Evolutionary conservation across 441 rosid genomes (phyloP), one percentile per base, ranked within the genome.

Genomic region (Gossypium davidsonii): DNA sequence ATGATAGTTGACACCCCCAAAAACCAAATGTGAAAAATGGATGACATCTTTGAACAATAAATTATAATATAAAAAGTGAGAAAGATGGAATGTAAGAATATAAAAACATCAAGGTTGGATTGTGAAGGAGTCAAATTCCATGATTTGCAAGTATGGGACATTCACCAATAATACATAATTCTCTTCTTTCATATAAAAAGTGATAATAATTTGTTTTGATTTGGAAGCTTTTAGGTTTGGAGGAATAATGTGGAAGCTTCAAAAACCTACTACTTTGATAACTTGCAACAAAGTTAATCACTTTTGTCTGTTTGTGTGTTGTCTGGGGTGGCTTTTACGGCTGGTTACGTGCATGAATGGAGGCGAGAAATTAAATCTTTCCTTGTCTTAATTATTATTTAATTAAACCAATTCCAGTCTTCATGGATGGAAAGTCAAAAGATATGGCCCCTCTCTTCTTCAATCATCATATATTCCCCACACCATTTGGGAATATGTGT

Each of bases 391-490:
- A 46, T 21, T 46, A 46, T 14, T 64, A 20, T 2, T 65, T 42
- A 42, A 39, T 66, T 48, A 66, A 64, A 20, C 49, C 10, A 26
- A 72, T 69, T 57, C 56, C 80, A 74, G 65, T 62, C 67, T 67
- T 76, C 25, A 25, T 12, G 67, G 66, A 37, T 72, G 6, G 70
- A 48, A 79, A 74, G 84, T 81, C 84, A 79, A 81, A 64, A 25
- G 61, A n/a, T 7, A 55, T 70, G 79, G 79, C 74, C 7, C 81
- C 75, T 55, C 46, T 18, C 34, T 76, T 26, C 61, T 62, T 70
- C 73, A 46, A 72, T 76, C 74, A 73, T 42, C 61, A 23, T 12
- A 20, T 12, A 2, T 39, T 28, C 46, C 46, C 46, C 46, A 39
- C 46, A 9, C 46, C 46, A 39, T 39, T 39, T 39, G 46, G 46